A percentile compares a stretch with the other conserved stretches of the same genome.
Evolutionary conservation across 352 stramenopile genomes (phyloP).

Genomic region (Phytophthora palmivora): DNA sequence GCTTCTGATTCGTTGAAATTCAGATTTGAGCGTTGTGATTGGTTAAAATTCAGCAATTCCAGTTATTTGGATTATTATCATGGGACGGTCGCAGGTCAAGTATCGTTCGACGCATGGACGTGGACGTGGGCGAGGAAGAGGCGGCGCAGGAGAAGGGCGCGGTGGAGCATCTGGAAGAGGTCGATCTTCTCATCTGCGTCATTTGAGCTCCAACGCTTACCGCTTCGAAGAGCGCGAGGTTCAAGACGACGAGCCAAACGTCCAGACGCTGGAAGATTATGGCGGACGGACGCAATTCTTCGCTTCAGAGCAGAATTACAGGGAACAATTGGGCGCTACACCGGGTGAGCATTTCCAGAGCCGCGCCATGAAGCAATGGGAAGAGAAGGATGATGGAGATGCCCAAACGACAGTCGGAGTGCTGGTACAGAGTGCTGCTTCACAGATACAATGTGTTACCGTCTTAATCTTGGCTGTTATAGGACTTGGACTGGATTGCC

Average conservation of each 20-base stretch:
- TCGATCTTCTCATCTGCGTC: slow-evolving; percentile 33
- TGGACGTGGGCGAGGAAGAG: slow-evolving; percentile 44
- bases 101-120: slow-evolving; percentile 64
- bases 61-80: no score
- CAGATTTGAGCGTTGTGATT: slow-evolving; percentile 8
- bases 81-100: slow-evolving; percentile 80
- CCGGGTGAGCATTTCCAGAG: slow-evolving; percentile 69
- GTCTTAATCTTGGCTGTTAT: background rate
- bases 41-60: slow-evolving; percentile 17
- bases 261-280: slow-evolving; percentile 6
- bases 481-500: slow-evolving; percentile 81
- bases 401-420: slow-evolving; percentile 36
- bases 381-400: slow-evolving; percentile 57
- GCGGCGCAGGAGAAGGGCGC: slow-evolving; percentile 5
- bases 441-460: background rate
- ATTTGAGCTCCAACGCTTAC: slow-evolving; percentile 75
- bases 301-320: slow-evolving; percentile 60
- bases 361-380: slow-evolving; percentile 70
- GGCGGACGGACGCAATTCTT: slow-evolving; percentile 67
- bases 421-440: slow-evolving; percentile 40
- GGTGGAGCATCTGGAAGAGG: slow-evolving; percentile 22
- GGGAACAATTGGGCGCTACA: slow-evolving; percentile 37
- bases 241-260: slow-evolving; percentile 30
- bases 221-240: slow-evolving; percentile 59
- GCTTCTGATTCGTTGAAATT: background rate